A percentile compares a stretch with the other conserved stretches of the same genome.
phyloP scores from a whole-genome alignment of 805 yeast genomes.

The Monosporozyma unispora region DNA sequence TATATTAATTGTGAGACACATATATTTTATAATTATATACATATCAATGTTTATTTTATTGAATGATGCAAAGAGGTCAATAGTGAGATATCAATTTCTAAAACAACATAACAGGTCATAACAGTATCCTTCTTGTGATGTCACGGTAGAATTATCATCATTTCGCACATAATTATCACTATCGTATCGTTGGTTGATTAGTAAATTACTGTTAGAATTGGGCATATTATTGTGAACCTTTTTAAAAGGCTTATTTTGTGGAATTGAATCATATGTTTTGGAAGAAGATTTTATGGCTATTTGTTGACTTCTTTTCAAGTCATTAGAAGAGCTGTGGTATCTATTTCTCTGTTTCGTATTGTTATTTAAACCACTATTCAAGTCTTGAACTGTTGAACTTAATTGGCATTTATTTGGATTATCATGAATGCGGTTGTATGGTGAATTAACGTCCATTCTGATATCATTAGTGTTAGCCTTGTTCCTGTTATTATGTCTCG shows the following conservation, averaged over 20 bases:
- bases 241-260: background rate
- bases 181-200: background rate
- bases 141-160: background rate
- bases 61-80: background rate
- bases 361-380: background rate
- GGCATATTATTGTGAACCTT: background rate
- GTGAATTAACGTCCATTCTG: background rate
- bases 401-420: background rate
- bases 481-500: constrained; percentile 35
- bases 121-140: background rate
- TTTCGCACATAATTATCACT: background rate
- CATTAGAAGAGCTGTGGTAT: background rate
- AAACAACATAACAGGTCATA: background rate
- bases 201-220: background rate
- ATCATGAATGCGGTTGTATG: background rate
- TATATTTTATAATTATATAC: background rate
- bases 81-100: background rate
- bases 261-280: background rate
- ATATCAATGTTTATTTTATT: background rate
- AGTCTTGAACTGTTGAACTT: background rate
- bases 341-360: background rate
- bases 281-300: background rate
- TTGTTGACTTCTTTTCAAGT: background rate
- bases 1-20: background rate
- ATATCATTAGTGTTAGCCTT: constrained; percentile 15